Base-by-base conservation (phyloP, 2,329 filamentous ascomycete genomes). In the Simplicillium sp. region DNA sequence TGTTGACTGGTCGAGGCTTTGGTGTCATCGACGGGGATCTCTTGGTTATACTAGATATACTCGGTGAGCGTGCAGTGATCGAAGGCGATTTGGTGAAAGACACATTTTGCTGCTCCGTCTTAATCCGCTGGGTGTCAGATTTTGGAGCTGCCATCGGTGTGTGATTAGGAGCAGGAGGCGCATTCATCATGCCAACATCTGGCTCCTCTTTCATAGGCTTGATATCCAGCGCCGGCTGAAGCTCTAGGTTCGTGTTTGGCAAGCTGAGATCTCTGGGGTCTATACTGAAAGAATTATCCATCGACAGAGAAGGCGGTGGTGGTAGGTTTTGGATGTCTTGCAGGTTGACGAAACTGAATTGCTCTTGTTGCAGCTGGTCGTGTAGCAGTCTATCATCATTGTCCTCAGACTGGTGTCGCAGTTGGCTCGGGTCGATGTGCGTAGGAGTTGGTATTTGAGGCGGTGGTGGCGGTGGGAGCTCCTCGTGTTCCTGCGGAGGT, bases 1-100 rank as follows among this genome's bases (percentile, higher is more conserved):
- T 71, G 42, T 77, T 74, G 8, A 68, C 56, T 8, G 68, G 65
- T 4, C 62, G 56, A 7, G 60, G 54, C 46, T 65, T 66, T 5
- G 61, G 55, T 0, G 62, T 58, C 3, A 62, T 53, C 7, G 64
- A 64, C 2, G 68, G 65, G 2, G 66, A 68, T 38, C 56, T 61
- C 44, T 63, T 67, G 2, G 61, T 56, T 20, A 67, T 60, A 44
- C 59, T 67, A 2, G 61, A 56, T 28, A 67, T 60, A 44, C 59
- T 61, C 1, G 64, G 62, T 3, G 64, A 67, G 28, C 59, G 56
- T 6, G 57, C 50, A 11, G 60, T 64, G 4, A 66, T 52, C 5
- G 63, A 61, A 2, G 66, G 66, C 4, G 66, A 68, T 36, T 66
- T 65, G 33, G 56, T 54, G 11, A 65, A 58, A 2, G 63, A 63